These are phyloP conservation scores for Debaryomyces sp. DNA, from an alignment of 1,139 yeast genomes.

Conservation along the genomic window DNA sequence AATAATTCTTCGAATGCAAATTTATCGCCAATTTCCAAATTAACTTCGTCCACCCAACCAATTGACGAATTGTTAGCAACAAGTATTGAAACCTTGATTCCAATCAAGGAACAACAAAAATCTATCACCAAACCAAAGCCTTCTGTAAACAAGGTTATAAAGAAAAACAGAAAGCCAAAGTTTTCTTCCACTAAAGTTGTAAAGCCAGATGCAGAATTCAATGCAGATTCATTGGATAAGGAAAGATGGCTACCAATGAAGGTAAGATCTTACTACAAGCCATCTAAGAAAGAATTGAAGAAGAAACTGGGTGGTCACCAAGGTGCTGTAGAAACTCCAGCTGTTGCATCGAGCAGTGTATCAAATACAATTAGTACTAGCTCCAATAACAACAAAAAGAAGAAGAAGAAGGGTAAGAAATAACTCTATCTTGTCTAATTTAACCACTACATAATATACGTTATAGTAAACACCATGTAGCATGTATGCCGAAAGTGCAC, in stretches of 20 bases:
- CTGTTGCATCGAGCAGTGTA: constrained; percentile 17
- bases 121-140: constrained; percentile 12
- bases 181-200: constrained; percentile 42
- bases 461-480: not conserved
- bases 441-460: not conserved
- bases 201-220: constrained; percentile 32
- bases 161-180: constrained; percentile 31
- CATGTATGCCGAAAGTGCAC: not conserved
- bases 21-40: constrained; percentile 37
- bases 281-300: constrained; percentile 64
- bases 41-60: constrained; percentile 23
- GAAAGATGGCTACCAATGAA: constrained; percentile 93
- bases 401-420: constrained; percentile 55
- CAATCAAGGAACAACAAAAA: constrained; percentile 11
- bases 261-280: constrained; percentile 81
- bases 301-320: constrained; percentile 64
- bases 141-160: constrained; percentile 21
- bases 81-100: constrained; percentile 26
- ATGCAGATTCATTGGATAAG: constrained; percentile 28
- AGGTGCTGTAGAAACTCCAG: constrained; percentile 56
- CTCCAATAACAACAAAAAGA: constrained; percentile 40
- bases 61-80: constrained; percentile 34
- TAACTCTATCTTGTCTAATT: constrained; percentile 13
- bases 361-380: constrained; percentile 22
- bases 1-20: constrained; percentile 20